Conservation (phyloP, 2,329 filamentous ascomycete genomes). For the Ophiostoma australiae region DNA sequence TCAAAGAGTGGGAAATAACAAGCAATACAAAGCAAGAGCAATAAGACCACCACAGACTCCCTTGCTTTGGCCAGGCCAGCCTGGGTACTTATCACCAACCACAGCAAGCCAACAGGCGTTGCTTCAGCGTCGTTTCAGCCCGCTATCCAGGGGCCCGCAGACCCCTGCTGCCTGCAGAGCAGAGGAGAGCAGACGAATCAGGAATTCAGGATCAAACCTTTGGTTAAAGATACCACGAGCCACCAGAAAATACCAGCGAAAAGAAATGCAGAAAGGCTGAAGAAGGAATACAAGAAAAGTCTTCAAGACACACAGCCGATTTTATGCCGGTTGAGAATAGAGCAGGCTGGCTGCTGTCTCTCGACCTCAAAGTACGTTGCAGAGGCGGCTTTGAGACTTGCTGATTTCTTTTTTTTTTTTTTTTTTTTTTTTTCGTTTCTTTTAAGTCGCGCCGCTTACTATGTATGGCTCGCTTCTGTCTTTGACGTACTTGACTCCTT, state of each 20-base stretch:
- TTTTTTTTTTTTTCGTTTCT: background rate
- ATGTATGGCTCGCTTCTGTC: background rate
- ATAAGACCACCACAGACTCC: background rate
- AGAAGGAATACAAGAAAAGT: conserved; percentile 10
- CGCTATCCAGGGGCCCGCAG: conserved; percentile 1
- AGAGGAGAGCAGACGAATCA: background rate
- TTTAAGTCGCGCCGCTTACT: background rate
- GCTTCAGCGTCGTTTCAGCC: conserved; percentile 15
- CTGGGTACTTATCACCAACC: background rate
- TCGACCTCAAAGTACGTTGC: background rate
- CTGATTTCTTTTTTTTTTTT: background rate
- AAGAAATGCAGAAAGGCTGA: background rate
- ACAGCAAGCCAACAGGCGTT: background rate
- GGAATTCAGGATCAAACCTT: background rate
- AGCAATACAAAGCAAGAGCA: background rate
- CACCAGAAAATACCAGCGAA: background rate
- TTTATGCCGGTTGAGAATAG: background rate
- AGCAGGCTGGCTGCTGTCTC: conserved; percentile 6
- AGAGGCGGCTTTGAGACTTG: background rate
- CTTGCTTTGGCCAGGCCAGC: conserved; percentile 7
- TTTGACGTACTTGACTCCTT: background rate
- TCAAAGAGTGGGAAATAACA: background rate
- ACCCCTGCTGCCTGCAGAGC: background rate
- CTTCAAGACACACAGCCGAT: conserved; percentile 12
- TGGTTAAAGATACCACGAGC: background rate